Conservation (phyloP, 2,329 filamentous ascomycete species). For the Fonsecaea nubica region DNA sequence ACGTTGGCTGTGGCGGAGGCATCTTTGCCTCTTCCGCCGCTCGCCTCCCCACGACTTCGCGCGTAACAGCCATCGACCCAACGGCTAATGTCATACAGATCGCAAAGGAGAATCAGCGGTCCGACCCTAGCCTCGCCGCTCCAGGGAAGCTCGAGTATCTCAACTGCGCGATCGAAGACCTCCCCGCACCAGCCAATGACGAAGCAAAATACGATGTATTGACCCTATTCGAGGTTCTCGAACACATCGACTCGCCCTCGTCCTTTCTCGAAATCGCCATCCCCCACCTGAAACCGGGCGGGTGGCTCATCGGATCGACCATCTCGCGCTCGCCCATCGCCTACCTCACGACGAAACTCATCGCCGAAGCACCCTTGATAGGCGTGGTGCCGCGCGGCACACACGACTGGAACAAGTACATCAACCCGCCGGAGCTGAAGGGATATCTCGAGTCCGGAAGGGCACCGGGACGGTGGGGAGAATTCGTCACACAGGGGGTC, state of each 20-base stretch:
- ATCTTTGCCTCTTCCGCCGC: conserved; percentile 82
- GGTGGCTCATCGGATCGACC: conserved; percentile 91
- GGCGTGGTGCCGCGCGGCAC: conserved; percentile 89
- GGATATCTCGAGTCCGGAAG: conserved; percentile 45
- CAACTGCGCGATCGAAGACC: conserved; percentile 77
- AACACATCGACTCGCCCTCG: conserved; percentile 81
- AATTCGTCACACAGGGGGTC: conserved; percentile 75
- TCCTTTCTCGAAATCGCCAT: conserved; percentile 75
- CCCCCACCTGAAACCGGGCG: conserved; percentile 82
- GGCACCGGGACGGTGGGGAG: conserved; percentile 48
- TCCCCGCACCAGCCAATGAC: conserved; percentile 46
- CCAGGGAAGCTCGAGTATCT: conserved; percentile 70
- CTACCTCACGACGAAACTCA: conserved; percentile 89
- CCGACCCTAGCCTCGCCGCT: conserved; percentile 70
- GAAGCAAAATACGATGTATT: conserved; percentile 73
- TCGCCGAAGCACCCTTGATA: conserved; percentile 76
- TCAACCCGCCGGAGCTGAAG: conserved; percentile 80
- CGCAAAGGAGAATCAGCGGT: conserved; percentile 75
- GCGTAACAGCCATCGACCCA: conserved; percentile 55
- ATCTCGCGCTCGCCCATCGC: conserved; percentile 88
- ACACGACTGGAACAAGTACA: conserved; percentile 95
- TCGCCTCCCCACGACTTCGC: conserved; percentile 49
- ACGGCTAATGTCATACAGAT: conserved; percentile 59
- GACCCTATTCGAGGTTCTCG: conserved; percentile 90
- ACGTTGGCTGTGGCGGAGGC: conserved; percentile 93